These are phyloP conservation scores for Termitomyces eurrhizus DNA, from an alignment of 768 basidiomycete genomes.

Conservation along the genomic window DNA sequence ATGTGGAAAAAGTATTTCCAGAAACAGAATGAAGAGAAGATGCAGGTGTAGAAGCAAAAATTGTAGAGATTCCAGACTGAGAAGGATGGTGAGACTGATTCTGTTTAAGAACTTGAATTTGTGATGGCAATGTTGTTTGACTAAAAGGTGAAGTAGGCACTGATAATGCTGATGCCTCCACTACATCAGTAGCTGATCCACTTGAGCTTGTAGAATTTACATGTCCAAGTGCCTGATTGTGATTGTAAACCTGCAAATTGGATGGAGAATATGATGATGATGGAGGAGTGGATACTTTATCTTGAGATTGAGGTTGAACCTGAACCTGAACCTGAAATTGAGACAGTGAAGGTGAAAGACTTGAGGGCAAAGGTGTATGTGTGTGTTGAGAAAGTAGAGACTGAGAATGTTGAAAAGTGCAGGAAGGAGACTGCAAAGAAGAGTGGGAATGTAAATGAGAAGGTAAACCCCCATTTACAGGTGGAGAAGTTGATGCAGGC, in stretches of 20 bases:
- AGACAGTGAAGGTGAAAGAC: not conserved
- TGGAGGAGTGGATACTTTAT: not conserved
- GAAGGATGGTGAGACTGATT: not conserved
- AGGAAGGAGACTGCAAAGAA: not conserved
- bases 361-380: conserved; percentile 1
- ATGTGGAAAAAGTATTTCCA: not conserved
- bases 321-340: conserved; percentile 1
- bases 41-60: not conserved
- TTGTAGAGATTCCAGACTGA: not conserved
- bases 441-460: not conserved
- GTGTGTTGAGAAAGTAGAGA: not conserved
- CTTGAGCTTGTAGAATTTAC: not conserved
- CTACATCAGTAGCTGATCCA: not conserved
- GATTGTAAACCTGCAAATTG: not conserved
- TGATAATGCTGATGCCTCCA: not conserved
- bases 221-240: not conserved
- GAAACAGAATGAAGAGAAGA: not conserved
- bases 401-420: not conserved
- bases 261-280: not conserved
- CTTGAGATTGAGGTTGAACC: not conserved
- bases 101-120: not conserved
- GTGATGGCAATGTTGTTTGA: not conserved
- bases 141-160: not conserved
- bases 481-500: not conserved
- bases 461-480: not conserved